phyloP scores from a whole-genome alignment of 768 basidiomycete species.

The Hypholoma sublateritium region DNA sequence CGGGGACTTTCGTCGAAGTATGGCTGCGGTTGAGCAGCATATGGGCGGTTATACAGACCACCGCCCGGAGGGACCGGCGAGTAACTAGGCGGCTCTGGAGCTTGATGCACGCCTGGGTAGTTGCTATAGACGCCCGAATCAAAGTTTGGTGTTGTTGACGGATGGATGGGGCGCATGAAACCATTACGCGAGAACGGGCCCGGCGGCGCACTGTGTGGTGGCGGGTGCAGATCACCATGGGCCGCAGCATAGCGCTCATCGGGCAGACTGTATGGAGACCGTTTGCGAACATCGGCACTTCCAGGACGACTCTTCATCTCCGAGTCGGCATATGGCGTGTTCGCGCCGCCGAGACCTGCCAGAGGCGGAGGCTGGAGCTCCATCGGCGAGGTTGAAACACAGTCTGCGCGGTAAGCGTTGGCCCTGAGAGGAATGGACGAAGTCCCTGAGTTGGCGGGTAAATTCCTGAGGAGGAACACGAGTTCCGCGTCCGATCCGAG shows the following conservation, averaged over 20 bases:
- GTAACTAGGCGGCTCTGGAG: background rate
- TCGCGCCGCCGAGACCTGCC: constrained; percentile 1
- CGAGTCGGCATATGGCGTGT: background rate
- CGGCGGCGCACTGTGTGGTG: background rate
- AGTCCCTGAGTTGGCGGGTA: constrained; percentile 24
- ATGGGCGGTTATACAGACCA: background rate
- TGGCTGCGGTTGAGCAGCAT: constrained; percentile 2
- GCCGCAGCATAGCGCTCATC: background rate
- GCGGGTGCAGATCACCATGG: background rate
- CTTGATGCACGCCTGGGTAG: background rate
- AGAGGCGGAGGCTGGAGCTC: constrained; percentile 15
- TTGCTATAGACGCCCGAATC: background rate
- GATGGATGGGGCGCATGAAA: background rate
- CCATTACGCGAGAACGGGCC: background rate
- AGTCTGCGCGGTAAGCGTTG: constrained; percentile 29
- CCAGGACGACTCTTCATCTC: background rate
- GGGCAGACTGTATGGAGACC: constrained; percentile 1
- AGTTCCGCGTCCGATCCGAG: constrained; percentile 65
- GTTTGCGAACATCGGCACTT: background rate
- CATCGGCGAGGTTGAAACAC: constrained; percentile 14
- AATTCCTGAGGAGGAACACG: constrained; percentile 49
- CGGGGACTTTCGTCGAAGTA: constrained; percentile 4
- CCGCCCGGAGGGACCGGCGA: background rate
- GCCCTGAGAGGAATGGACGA: background rate
- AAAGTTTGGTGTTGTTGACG: background rate